phyloP scores from a whole-genome alignment of 768 basidiomycete genomes.

The Hebeloma cylindrosporum region DNA sequence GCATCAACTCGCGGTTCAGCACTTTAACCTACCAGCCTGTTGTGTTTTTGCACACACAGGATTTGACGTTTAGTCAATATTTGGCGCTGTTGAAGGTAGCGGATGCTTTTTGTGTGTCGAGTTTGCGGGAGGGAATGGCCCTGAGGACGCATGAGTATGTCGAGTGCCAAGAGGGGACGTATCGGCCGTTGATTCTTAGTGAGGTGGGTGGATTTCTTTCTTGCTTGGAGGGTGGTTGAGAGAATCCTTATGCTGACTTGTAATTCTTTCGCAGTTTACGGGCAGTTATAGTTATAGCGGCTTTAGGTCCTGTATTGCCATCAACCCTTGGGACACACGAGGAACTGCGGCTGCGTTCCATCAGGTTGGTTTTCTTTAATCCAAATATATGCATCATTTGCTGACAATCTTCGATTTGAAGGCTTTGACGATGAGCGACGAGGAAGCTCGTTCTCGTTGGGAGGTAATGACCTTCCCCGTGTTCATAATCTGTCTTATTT shows the following conservation, averaged over 20 bases:
- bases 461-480: slow-evolving; percentile 44
- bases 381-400: no score
- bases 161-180: slow-evolving; percentile 73
- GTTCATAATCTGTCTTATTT: not conserved
- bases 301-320: slow-evolving; percentile 81
- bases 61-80: slow-evolving; percentile 84
- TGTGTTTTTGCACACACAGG: slow-evolving; percentile 82
- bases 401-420: no score
- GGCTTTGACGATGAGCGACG: slow-evolving; percentile 76
- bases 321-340: slow-evolving; percentile 85
- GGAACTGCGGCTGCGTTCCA: slow-evolving; percentile 83
- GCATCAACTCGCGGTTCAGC: slow-evolving; percentile 81
- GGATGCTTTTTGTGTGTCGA: slow-evolving; percentile 84
- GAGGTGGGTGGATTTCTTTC: slow-evolving; percentile 50
- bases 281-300: slow-evolving; percentile 86
- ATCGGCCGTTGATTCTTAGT: slow-evolving; percentile 73
- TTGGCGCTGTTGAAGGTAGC: slow-evolving; percentile 78
- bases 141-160: slow-evolving; percentile 81
- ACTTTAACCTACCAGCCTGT: slow-evolving; percentile 86
- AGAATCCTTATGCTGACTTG: not conserved
- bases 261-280: slow-evolving; percentile 55
- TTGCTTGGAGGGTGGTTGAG: not conserved
- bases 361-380: no score
- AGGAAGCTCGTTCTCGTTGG: slow-evolving; percentile 76
- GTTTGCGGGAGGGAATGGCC: slow-evolving; percentile 88